A percentile compares a stretch with the other conserved stretches of the same genome.
These are phyloP conservation scores for Ceratobasidium sp. DNA, from an alignment of 1,284 basidiomycete genomes.

Conservation along the genomic window DNA sequence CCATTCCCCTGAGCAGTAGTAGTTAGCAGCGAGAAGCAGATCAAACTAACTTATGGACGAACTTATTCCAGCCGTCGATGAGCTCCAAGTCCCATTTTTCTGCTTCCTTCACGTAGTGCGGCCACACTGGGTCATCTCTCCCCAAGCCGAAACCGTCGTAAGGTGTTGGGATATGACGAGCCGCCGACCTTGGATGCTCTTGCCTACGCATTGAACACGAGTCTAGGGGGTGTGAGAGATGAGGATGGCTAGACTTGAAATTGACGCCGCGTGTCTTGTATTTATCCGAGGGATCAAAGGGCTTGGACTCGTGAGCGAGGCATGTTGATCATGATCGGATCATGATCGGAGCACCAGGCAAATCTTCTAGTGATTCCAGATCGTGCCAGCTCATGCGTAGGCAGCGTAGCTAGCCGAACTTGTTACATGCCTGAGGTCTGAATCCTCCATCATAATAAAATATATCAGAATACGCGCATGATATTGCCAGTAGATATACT, in stretches of 20 bases:
- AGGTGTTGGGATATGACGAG: neutral
- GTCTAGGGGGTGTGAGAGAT: too few species aligned
- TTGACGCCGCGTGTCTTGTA: neutral
- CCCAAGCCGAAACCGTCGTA: constrained; percentile 11
- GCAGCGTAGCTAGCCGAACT: too few species aligned
- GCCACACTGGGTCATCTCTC: constrained; percentile 36
- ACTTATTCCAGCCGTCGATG: constrained; percentile 32
- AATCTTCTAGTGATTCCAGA: too few species aligned
- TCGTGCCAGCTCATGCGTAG: too few species aligned
- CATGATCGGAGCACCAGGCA: too few species aligned
- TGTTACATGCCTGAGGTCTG: too few species aligned
- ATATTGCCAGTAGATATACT: too few species aligned
- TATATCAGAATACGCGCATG: too few species aligned
- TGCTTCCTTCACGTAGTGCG: constrained; percentile 21
- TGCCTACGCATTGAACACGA: neutral
- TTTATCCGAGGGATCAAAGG: too few species aligned
- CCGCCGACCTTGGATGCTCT: neutral
- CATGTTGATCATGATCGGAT: too few species aligned
- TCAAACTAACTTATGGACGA: neutral
- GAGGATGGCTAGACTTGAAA: neutral
- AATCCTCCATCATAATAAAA: too few species aligned
- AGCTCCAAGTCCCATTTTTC: constrained; percentile 8
- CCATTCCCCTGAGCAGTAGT: constrained; percentile 15
- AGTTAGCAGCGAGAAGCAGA: neutral
- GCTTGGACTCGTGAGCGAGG: too few species aligned